Evolutionary conservation across 805 yeast genomes (phyloP).

Genomic region (Clavispora fructus): DNA sequence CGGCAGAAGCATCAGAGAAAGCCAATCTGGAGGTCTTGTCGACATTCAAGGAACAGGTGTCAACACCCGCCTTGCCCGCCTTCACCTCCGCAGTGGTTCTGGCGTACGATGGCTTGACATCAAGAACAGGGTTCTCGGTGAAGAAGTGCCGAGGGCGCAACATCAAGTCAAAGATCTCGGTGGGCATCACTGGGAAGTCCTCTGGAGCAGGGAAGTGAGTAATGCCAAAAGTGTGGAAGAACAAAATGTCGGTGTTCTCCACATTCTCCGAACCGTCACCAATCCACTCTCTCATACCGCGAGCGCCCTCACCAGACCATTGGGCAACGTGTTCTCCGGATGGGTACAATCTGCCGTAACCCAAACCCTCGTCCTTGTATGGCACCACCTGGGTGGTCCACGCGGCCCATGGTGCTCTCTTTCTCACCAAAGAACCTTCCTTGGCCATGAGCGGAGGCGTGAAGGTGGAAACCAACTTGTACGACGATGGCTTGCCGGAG

Average conservation of each 20-base stretch:
- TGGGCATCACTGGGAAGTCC: slow-evolving; percentile 87
- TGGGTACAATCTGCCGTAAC: slow-evolving; percentile 64
- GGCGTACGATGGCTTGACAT: slow-evolving; percentile 58
- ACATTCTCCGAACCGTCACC: slow-evolving; percentile 55
- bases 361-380: slow-evolving; percentile 49
- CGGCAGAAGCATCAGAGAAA: slow-evolving; percentile 30
- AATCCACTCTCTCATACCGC: slow-evolving; percentile 66
- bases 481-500: slow-evolving; percentile 72
- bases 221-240: slow-evolving; percentile 80
- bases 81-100: slow-evolving; percentile 39
- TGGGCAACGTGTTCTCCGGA: slow-evolving; percentile 77
- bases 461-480: slow-evolving; percentile 72
- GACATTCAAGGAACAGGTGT: slow-evolving; percentile 30
- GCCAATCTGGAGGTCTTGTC: slow-evolving; percentile 52
- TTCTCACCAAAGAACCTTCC: slow-evolving; percentile 67
- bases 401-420: slow-evolving; percentile 81
- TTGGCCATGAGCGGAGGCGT: slow-evolving; percentile 70
- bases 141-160: slow-evolving; percentile 78
- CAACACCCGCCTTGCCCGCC: slow-evolving; percentile 31
- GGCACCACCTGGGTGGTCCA: slow-evolving; percentile 65
- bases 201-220: slow-evolving; percentile 87
- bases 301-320: slow-evolving; percentile 63
- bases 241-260: slow-evolving; percentile 65
- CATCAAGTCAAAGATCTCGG: slow-evolving; percentile 70
- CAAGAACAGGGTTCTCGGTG: slow-evolving; percentile 71